phyloP scores from a whole-genome alignment of 768 basidiomycete species.

The Pholiota microspora region DNA sequence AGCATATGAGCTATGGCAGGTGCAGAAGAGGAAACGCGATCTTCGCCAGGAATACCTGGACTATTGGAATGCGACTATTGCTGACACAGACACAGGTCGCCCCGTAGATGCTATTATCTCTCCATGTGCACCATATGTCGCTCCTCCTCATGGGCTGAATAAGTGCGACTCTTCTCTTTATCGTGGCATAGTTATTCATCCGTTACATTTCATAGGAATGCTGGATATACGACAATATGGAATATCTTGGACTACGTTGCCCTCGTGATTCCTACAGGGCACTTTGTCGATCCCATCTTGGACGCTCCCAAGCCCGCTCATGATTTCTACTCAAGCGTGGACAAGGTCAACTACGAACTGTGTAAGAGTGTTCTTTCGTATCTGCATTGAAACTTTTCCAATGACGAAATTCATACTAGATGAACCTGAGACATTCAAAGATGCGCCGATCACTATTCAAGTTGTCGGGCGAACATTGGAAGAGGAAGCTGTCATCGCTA shows the following conservation, averaged over 20 bases:
- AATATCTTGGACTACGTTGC: conserved; percentile 68
- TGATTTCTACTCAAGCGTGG: conserved; percentile 45
- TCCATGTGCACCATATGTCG: conserved; percentile 58
- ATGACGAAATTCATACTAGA: conserved; percentile 34
- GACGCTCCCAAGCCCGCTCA: conserved; percentile 47
- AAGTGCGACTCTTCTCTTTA: neutral
- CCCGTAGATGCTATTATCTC: conserved; percentile 76
- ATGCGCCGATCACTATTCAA: conserved; percentile 65
- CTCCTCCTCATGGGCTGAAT: conserved; percentile 59
- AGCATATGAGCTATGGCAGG: conserved; percentile 67
- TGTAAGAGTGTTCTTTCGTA: conserved; percentile 42
- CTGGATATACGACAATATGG: conserved; percentile 60
- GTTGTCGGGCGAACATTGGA: conserved; percentile 68
- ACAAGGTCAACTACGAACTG: conserved; percentile 47
- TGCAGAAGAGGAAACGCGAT: conserved; percentile 49
- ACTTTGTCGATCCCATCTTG: conserved; percentile 49
- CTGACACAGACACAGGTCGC: conserved; percentile 60
- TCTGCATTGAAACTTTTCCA: neutral
- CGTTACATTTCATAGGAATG: conserved; percentile 33
- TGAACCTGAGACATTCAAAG: conserved; percentile 49
- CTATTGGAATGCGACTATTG: conserved; percentile 55
- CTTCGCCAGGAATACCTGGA: conserved; percentile 58
- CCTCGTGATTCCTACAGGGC: conserved; percentile 57
- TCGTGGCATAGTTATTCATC: neutral
- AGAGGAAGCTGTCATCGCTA: conserved; percentile 71